Evolutionary conservation across 306 rosid genomes (phyloP).

Genomic region (Malus fusca): DNA sequence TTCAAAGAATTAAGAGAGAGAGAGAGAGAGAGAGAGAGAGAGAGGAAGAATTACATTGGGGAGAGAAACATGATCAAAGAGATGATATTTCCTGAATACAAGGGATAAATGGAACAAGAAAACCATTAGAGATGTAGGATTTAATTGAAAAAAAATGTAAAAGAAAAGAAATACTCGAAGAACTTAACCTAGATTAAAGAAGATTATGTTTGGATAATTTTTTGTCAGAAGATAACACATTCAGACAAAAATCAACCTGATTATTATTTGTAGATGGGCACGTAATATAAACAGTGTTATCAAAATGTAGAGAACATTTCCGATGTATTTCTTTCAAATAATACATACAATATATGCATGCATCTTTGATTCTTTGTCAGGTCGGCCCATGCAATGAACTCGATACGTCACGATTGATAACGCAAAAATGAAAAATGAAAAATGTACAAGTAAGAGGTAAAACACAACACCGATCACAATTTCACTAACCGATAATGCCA

Average conservation of each 20-base stretch:
- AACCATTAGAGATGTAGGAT: not conserved
- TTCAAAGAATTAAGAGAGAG: not conserved
- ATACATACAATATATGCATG: not conserved
- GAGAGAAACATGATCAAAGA: constrained; percentile 64
- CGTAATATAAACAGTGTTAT: not conserved
- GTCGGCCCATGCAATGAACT: not conserved
- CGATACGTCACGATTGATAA: not conserved
- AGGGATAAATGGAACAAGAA: not conserved
- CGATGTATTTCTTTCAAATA: not conserved
- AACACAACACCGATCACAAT: not conserved
- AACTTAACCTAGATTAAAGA: not conserved
- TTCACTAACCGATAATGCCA: constrained; percentile 47
- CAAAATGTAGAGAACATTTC: not conserved
- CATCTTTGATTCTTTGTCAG: not conserved
- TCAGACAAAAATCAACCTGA: not conserved
- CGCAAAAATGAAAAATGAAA: not conserved
- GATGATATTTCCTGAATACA: constrained; percentile 66
- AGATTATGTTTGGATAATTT: not conserved
- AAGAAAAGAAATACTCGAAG: not conserved
- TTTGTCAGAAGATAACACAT: not conserved
- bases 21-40: not conserved
- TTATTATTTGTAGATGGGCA: not conserved
- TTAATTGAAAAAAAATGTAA: not conserved
- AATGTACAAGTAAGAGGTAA: not conserved
- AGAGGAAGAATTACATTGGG: constrained; percentile 47